Evolutionary conservation across 1,284 basidiomycete genomes (phyloP), one percentile per base, ranked within the genome.

Genomic region (Malassezia restricta): DNA sequence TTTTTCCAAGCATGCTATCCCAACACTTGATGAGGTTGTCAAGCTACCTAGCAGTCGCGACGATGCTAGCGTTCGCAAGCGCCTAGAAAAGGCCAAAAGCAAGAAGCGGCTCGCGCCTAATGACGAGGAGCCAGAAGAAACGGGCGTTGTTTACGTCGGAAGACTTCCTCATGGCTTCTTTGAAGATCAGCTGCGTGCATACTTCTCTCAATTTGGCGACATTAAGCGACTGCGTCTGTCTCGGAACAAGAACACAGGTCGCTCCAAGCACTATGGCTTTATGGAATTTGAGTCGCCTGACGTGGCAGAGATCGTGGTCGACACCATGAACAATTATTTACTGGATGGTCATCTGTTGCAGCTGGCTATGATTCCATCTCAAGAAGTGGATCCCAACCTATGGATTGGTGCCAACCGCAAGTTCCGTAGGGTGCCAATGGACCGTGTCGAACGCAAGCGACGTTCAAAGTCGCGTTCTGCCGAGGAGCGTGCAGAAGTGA

Each of bases 311-410:
- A 95, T 99, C 58, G 94, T 96, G 8, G 85, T 86, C 6, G 94
- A 98, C 69, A 98, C 94, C 41, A 96, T 98, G 92, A 82, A 99
- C 79, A 96, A 96, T 77, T 99, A 96, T 75, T 81, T 99, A 29
- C 79, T 99, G 61, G 82, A 86, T 78, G 91, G 91, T 3, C 88
- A 94, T 66, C 83, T 99, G 59, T 78, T 99, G 43, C 82, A 82
- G 56, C 95, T 92, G 77, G 56, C 59, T 14, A 83, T 85, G 66
- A 76, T 78, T 40, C 85, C 89, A 17, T 82, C 83, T 62, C 87
- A 91, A 30, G 76, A 92, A 61, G 81, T 96, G 0, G 91, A 98
- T 74, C 85, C 90, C 5, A 82, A 90, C 67, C 76, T 98, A 3
- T 99, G 94, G 94, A 78, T 92, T 12, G 92, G 94, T n/a, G 87